phyloP scores from a whole-genome alignment of 495 filamentous ascomycete genomes.

The Aspergillus biplanus region DNA sequence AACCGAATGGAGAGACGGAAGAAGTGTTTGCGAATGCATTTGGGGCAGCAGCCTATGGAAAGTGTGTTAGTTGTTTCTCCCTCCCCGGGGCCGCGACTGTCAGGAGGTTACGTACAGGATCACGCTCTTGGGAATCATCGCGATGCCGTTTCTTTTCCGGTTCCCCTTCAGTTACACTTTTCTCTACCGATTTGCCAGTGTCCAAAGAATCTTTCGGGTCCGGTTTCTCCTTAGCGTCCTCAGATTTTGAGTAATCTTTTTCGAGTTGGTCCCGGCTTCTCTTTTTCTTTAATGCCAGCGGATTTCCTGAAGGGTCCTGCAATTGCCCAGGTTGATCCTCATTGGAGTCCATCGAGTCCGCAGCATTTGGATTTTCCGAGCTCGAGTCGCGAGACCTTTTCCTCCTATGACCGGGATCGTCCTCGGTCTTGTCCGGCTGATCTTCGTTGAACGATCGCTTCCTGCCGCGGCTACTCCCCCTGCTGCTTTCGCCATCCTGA shows the following conservation, averaged over 20 bases:
- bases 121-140: slow-evolving; percentile 47
- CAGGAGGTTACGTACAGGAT: slow-evolving; percentile 21
- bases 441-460: slow-evolving; percentile 63
- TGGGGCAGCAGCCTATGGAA: slow-evolving; percentile 40
- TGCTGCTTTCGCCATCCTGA: slow-evolving; percentile 24
- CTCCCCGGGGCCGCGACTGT: slow-evolving; percentile 6
- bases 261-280: slow-evolving; percentile 57
- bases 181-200: slow-evolving; percentile 20
- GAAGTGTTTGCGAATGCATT: slow-evolving; percentile 59
- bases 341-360: slow-evolving; percentile 3
- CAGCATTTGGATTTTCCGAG: slow-evolving; percentile 19
- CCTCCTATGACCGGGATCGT: slow-evolving; percentile 35
- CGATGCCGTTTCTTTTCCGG: slow-evolving; percentile 53
- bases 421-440: slow-evolving; percentile 34
- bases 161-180: slow-evolving; percentile 32
- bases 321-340: slow-evolving; percentile 1
- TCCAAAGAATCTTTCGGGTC: slow-evolving; percentile 29
- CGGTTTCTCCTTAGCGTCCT: slow-evolving; percentile 23
- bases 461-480: slow-evolving; percentile 43
- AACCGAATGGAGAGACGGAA: slow-evolving; percentile 53
- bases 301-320: slow-evolving; percentile 14
- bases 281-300: slow-evolving; percentile 51
- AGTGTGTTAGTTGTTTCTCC: slow-evolving; percentile 6
- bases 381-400: slow-evolving; percentile 53
- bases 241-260: slow-evolving; percentile 35